These are phyloP conservation scores for Pleurotus djamor DNA, from an alignment of 768 basidiomycete species.

Conservation along the genomic window DNA sequence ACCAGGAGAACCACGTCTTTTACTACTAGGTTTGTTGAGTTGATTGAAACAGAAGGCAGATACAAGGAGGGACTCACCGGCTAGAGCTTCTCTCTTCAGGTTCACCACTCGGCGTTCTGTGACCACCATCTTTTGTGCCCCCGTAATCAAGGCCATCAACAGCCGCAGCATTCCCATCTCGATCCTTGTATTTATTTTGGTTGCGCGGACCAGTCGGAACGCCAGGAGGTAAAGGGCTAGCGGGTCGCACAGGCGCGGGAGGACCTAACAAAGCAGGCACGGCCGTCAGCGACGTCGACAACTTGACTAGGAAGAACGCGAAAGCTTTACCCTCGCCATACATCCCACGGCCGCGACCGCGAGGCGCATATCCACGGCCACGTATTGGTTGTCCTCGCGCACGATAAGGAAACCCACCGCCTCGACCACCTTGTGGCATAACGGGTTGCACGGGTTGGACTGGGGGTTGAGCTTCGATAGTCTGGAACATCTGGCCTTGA, in stretches of 20 bases:
- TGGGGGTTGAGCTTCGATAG: constrained; percentile 47
- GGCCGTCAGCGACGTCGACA: not conserved
- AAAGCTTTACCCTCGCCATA: constrained; percentile 38
- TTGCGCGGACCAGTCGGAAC: constrained; percentile 89
- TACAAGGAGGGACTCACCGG: constrained; percentile 5
- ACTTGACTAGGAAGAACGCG: constrained; percentile 1
- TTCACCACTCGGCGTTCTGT: constrained; percentile 63
- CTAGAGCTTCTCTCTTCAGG: constrained; percentile 65
- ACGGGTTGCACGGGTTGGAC: constrained; percentile 36
- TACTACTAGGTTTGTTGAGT: constrained; percentile 35
- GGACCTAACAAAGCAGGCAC: constrained; percentile 26
- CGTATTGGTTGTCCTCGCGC: constrained; percentile 24
- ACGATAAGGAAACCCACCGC: constrained; percentile 31
- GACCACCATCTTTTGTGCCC: constrained; percentile 43
- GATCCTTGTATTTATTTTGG: constrained; percentile 88
- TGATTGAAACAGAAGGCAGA: not conserved
- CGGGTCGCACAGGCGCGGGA: constrained; percentile 65
- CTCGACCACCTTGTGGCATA: constrained; percentile 28
- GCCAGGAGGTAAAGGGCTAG: constrained; percentile 82
- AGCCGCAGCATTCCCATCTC: constrained; percentile 81
- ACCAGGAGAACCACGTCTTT: constrained; percentile 72
- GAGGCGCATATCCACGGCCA: constrained; percentile 23
- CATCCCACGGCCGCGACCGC: constrained; percentile 37
- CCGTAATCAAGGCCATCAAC: constrained; percentile 91
- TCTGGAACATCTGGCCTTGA: constrained; percentile 57